Evolutionary conservation across 2,329 filamentous ascomycete species (phyloP).

Genomic region (Diplodia mutila): DNA sequence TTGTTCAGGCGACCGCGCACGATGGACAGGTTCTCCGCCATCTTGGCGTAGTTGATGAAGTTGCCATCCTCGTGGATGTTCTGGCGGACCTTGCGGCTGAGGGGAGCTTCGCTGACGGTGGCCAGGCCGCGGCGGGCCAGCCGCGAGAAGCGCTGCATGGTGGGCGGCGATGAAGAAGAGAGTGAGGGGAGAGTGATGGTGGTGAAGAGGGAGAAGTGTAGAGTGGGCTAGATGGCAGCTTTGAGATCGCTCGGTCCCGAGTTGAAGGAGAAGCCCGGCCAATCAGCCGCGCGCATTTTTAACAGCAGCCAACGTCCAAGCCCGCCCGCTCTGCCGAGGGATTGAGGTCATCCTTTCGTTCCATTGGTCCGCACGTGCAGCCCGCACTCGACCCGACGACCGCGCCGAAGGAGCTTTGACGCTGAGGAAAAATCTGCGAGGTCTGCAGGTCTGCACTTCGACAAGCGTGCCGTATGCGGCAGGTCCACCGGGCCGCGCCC

Average conservation of each 20-base stretch:
- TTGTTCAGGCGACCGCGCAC: slow-evolving; percentile 89
- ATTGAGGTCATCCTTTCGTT: background rate
- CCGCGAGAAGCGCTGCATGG: slow-evolving; percentile 73
- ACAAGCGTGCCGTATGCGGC: background rate
- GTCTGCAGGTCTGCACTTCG: slow-evolving; percentile 18
- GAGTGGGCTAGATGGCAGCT: slow-evolving; percentile 14
- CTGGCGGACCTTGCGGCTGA: slow-evolving; percentile 96
- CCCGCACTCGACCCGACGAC: background rate
- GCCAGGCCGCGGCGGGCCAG: slow-evolving; percentile 71
- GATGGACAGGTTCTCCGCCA: slow-evolving; percentile 94
- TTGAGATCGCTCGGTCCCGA: slow-evolving; percentile 1
- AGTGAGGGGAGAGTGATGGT: slow-evolving; percentile 37
- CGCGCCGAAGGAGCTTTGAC: slow-evolving; percentile 20
- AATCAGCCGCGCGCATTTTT: slow-evolving; percentile 5
- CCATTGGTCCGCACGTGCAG: slow-evolving; percentile 14
- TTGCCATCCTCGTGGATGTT: slow-evolving; percentile 95
- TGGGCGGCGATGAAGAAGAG: slow-evolving; percentile 46
- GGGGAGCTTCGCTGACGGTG: slow-evolving; percentile 80
- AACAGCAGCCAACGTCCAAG: slow-evolving; percentile 1
- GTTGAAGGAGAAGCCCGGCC: background rate
- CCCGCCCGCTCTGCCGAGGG: slow-evolving; percentile 8
- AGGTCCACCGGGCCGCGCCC: slow-evolving; percentile 15
- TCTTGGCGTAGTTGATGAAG: slow-evolving; percentile 99
- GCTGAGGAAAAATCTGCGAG: slow-evolving; percentile 14
- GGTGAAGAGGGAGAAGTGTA: slow-evolving; percentile 31